Percentiles rank a stretch among this genome's conserved stretches.
Conservation (phyloP, 2,329 filamentous ascomycete genomes). For the Pestalotiopsis fici region DNA sequence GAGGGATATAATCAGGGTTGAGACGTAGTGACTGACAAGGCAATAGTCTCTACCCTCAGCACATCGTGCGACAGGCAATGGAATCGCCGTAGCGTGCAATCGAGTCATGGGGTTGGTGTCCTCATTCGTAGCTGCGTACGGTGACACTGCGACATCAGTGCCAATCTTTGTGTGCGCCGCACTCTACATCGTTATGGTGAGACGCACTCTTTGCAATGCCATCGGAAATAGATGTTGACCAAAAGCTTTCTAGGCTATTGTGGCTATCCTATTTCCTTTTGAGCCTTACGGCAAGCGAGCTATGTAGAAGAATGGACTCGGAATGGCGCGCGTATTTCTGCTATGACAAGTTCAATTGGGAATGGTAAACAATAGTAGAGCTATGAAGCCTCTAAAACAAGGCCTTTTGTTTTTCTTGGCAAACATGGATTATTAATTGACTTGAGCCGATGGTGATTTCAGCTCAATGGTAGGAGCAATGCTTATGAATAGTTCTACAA, state of each 20-base stretch:
- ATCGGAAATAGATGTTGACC: background rate
- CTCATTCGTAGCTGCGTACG: constrained; percentile 65
- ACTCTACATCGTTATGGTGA: background rate
- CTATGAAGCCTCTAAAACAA: background rate
- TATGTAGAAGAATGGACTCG: constrained; percentile 1
- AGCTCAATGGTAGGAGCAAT: background rate
- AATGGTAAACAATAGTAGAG: background rate
- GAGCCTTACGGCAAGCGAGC: constrained; percentile 64
- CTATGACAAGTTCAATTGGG: background rate
- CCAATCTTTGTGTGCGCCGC: constrained; percentile 70
- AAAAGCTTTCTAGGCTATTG: constrained; percentile 38
- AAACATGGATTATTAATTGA: background rate
- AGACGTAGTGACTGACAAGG: too few species aligned
- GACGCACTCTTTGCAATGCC: background rate
- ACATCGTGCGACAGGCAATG: constrained; percentile 74
- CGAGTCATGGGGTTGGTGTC: constrained; percentile 74
- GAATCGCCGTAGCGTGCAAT: constrained; percentile 70
- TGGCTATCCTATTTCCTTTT: constrained; percentile 62
- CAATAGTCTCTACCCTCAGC: constrained; percentile 54
- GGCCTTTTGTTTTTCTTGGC: background rate
- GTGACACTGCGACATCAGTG: constrained; percentile 59
- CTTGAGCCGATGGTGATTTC: background rate
- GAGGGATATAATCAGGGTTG: too few species aligned
- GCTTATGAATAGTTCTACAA: background rate
- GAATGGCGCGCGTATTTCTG: background rate